Percentiles rank a stretch among this genome's conserved stretches.
Evolutionary conservation across 2,329 filamentous ascomycete species (phyloP).

Genomic region (Clarireedia homoeocarpa): DNA sequence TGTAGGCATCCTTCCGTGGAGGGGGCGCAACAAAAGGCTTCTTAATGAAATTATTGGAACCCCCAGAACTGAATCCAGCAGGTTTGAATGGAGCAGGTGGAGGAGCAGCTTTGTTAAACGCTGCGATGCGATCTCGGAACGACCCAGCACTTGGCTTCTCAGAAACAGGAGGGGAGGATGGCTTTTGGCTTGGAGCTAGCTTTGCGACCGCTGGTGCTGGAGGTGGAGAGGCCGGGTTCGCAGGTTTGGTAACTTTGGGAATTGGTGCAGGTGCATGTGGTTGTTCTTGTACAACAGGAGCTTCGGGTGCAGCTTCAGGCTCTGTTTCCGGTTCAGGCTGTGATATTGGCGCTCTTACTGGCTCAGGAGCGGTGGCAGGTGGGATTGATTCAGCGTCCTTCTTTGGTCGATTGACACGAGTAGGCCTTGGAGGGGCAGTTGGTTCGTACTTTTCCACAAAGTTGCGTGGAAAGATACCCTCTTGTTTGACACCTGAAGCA

Average conservation of each 20-base stretch:
- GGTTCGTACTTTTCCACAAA: conserved; percentile 97
- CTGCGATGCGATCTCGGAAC: conserved; percentile 92
- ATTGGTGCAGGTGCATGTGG: conserved; percentile 30
- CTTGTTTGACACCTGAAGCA: conserved; percentile 61
- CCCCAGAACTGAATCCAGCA: conserved; percentile 49
- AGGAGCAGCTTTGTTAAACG: conserved; percentile 87
- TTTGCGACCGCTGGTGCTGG: conserved; percentile 25
- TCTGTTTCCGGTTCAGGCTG: conserved; percentile 32
- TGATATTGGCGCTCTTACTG: conserved; percentile 30
- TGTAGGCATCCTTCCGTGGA: conserved; percentile 83
- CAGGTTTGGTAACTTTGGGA: conserved; percentile 27
- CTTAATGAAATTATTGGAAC: conserved; percentile 71
- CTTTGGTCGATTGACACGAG: conserved; percentile 60
- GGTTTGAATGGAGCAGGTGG: conserved; percentile 90
- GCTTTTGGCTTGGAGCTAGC: conserved; percentile 32
- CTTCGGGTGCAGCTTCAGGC: conserved; percentile 33
- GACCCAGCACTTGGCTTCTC: conserved; percentile 72
- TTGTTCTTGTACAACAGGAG: conserved; percentile 25
- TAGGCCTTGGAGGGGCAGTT: conserved; percentile 77
- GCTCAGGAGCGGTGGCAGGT: conserved; percentile 28
- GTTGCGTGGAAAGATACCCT: conserved; percentile 90
- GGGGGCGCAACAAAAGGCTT: conserved; percentile 96
- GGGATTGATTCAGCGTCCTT: conserved; percentile 36
- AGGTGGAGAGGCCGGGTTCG: conserved; percentile 28
- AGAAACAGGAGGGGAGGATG: conserved; percentile 51